Base-by-base conservation (phyloP, 768 basidiomycete species). In the Pulveroboletus sp. region DNA sequence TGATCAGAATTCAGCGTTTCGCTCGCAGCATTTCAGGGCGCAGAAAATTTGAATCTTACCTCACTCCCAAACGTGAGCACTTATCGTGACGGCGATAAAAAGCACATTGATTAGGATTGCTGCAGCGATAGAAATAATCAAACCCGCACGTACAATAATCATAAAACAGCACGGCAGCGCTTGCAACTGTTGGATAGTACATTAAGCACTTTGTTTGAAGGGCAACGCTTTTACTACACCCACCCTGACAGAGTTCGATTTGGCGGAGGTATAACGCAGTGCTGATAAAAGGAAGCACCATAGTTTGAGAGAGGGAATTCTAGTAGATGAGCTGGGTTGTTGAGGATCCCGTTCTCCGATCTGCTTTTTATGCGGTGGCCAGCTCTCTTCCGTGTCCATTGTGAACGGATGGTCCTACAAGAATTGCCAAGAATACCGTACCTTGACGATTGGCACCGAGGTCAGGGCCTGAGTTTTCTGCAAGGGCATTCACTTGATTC, bases 121-220 rank as follows among this genome's bases (percentile, higher is more conserved):
- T n/a, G n/a, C n/a, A n/a, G 6, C 14, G 24, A 5, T 2, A 4
- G 36, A 5, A n/a, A n/a, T n/a, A 6, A 6, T n/a, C 14, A 23
- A 20, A 56, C 57, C 14, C 11, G 17, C 17, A 56, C 57, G 2
- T 23, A 60, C 57, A 1, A 36, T 49, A 53, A 47, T 59, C 57
- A 32, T 56, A 59, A 17, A 53, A 5, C 17, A 60, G 24, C 17
- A 44, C 57, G 2, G 54, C 19, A 17, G 29, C 37, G 24, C 45
- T 16, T 12, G 59, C 59, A 19, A 42, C 51, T 60, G 33, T 43
- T 36, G 8, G 25, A 12, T 8, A 14, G 27, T 11, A n/a, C 10
- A 11, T 12, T 49, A 3, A 49, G 44, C 4, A 0, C 3, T 10
- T 16, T 6, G 3, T 12, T 17, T 12, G 8, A 21, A 37, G 12